phyloP scores from a whole-genome alignment of 345 rosid species.

The Barbarea vulgaris region DNA sequence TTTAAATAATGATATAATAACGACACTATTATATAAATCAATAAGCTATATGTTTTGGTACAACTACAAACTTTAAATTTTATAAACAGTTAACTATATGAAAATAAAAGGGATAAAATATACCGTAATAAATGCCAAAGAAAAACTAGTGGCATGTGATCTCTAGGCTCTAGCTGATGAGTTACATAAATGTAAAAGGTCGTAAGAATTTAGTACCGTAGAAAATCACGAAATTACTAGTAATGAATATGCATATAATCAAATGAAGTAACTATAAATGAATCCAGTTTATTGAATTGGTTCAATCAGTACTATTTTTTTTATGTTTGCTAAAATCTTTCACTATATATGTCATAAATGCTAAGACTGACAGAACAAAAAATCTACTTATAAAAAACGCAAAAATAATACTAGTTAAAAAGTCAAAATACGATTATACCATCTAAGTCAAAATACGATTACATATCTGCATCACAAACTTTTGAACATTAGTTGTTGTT shows the following conservation, averaged over 20 bases:
- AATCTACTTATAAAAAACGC: not conserved
- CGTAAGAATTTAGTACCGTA: not conserved
- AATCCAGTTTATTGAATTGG: not conserved
- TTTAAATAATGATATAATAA: not conserved
- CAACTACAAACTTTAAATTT: not conserved
- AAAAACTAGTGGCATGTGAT: slow-evolving; percentile 38
- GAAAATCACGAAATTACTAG: not conserved
- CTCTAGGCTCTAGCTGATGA: slow-evolving; percentile 31
- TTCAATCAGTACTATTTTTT: not conserved
- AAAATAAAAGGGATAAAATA: too few relatives aligned
- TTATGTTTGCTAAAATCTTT: not conserved
- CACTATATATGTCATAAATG: slow-evolving; percentile 3
- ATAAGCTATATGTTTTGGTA: not conserved
- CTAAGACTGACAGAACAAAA: not conserved
- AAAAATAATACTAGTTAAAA: not conserved
- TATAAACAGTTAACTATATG: not conserved
- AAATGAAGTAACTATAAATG: not conserved
- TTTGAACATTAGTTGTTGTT: not conserved
- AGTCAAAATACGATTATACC: slow-evolving; percentile 2
- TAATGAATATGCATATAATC: not conserved
- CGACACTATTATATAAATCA: not conserved
- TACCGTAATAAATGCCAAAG: slow-evolving; percentile 15
- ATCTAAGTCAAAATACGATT: slow-evolving; percentile 6
- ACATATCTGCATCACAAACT: not conserved
- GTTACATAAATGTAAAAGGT: slow-evolving; percentile 24